These are phyloP conservation scores for Knoxia roxburghii DNA, from an alignment of 257 asterid genomes.

Conservation along the genomic window DNA sequence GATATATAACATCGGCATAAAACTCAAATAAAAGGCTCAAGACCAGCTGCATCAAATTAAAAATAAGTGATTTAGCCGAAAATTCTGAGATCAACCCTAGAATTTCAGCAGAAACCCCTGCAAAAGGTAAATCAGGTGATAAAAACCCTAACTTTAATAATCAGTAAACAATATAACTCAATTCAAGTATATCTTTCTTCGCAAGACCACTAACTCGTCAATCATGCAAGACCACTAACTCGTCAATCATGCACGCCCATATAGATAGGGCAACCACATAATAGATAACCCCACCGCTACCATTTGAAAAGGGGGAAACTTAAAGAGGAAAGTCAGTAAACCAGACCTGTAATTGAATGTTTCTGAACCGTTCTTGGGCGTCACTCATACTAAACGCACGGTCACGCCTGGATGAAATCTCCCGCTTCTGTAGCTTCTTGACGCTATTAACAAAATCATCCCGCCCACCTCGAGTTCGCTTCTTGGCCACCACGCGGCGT, in stretches of 20 bases:
- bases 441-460: slow-evolving; percentile 94
- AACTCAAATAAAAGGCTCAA: background rate
- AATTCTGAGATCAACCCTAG: background rate
- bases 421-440: slow-evolving; percentile 89
- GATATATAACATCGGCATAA: background rate
- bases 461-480: slow-evolving; percentile 70
- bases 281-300: background rate
- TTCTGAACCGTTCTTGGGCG: slow-evolving; percentile 91
- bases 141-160: slow-evolving; percentile 9
- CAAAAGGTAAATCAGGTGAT: slow-evolving; percentile 3
- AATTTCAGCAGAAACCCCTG: background rate
- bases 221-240: too few relatives aligned
- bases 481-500: slow-evolving; percentile 89
- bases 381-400: slow-evolving; percentile 90
- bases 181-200: background rate
- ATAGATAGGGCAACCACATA: background rate
- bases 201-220: background rate
- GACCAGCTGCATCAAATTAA: background rate
- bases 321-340: background rate
- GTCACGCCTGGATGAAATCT: slow-evolving; percentile 82
- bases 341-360: slow-evolving; percentile 77
- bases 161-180: background rate
- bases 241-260: background rate
- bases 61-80: background rate
- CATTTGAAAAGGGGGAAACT: too few relatives aligned